Evolutionary conservation across 2,329 filamentous ascomycete species (phyloP).

Genomic region (Alternaria ethzedia): DNA sequence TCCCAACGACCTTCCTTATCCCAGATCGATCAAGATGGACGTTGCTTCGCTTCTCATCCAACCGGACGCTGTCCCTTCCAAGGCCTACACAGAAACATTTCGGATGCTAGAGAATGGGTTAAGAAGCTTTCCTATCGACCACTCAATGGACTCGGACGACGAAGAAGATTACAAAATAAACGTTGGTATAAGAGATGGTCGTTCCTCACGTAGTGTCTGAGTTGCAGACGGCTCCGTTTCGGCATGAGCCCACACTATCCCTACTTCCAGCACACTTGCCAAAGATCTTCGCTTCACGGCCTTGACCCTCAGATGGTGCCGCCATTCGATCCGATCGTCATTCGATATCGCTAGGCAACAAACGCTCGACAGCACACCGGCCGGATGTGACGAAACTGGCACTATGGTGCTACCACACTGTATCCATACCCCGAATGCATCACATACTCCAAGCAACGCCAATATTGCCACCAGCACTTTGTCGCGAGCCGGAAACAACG

Average conservation of each 20-base stretch:
- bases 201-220: constrained; percentile 7
- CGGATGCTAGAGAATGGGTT: constrained; percentile 35
- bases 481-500: background rate
- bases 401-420: background rate
- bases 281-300: background rate
- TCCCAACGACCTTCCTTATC: constrained; percentile 10
- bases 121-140: constrained; percentile 21
- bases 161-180: constrained; percentile 2
- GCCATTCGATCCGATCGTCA: background rate
- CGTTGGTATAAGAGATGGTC: background rate
- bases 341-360: background rate
- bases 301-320: background rate
- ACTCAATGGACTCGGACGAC: constrained; percentile 1
- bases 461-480: background rate
- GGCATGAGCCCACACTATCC: background rate
- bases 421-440: background rate
- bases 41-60: constrained; percentile 32
- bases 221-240: background rate
- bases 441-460: background rate
- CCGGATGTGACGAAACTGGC: background rate
- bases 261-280: background rate
- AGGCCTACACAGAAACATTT: constrained; percentile 35
- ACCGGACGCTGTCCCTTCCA: constrained; percentile 37
- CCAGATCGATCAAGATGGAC: constrained; percentile 29
- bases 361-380: background rate